These are phyloP conservation scores for Nitzschia putrida DNA, from an alignment of 108 stramenopile genomes.

Conservation along the genomic window DNA sequence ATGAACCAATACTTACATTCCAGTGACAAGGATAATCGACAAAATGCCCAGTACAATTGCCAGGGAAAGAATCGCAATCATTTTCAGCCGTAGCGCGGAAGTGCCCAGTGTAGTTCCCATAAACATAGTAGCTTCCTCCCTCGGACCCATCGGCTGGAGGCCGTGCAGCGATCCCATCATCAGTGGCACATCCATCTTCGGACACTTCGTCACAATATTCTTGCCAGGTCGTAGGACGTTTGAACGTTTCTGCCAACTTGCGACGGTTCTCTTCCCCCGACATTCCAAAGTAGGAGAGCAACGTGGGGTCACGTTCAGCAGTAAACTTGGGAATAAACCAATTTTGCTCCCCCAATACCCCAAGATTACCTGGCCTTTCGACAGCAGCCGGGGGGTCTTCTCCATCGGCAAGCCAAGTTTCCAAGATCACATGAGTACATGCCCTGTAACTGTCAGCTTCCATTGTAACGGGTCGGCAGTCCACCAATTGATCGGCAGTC, in stretches of 20 bases:
- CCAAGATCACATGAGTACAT: conserved; percentile 9
- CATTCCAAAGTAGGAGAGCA: conserved; percentile 40
- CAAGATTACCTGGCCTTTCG: background rate
- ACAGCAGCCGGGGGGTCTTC: background rate
- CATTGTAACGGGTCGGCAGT: conserved; percentile 2
- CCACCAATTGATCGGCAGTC: background rate
- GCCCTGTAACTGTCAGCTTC: background rate
- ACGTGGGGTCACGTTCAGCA: conserved; percentile 24
- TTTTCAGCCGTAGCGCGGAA: conserved; percentile 41
- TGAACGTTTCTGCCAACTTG: conserved; percentile 35
- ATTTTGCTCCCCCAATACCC: conserved; percentile 13
- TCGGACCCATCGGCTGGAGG: conserved; percentile 29
- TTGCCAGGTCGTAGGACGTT: conserved; percentile 41
- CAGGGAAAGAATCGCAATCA: conserved; percentile 25
- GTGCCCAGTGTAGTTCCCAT: conserved; percentile 28
- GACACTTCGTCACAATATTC: conserved; percentile 42
- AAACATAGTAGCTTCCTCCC: conserved; percentile 8
- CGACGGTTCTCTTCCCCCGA: conserved; percentile 11
- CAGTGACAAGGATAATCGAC: conserved; percentile 10
- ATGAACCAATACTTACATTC: conserved; percentile 1
- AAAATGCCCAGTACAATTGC: conserved; percentile 34
- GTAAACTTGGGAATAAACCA: conserved; percentile 48
- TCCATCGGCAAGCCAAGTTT: background rate
- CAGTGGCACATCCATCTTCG: conserved; percentile 17
- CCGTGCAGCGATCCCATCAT: conserved; percentile 27